These are phyloP conservation scores for Fusarium cicatricum DNA, from an alignment of 2,329 filamentous ascomycete genomes.

Conservation along the genomic window DNA sequence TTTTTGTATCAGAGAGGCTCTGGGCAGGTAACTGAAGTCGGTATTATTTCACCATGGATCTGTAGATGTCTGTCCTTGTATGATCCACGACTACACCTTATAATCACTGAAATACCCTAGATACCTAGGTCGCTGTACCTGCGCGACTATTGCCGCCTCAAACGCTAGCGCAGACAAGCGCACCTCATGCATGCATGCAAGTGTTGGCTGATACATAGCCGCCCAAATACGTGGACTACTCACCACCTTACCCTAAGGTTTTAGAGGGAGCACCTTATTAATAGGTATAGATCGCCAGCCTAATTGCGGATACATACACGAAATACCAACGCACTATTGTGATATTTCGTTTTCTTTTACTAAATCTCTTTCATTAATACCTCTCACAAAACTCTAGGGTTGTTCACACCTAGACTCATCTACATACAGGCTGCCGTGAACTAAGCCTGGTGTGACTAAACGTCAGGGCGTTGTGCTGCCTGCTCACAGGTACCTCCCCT, in stretches of 20 bases:
- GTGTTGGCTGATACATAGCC: too few relatives aligned
- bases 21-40: too few relatives aligned
- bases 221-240: too few relatives aligned
- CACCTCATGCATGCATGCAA: constrained; percentile 2
- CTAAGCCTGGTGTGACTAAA: background rate
- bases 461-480: background rate
- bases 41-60: too few relatives aligned
- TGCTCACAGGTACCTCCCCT: background rate
- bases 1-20: too few relatives aligned
- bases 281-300: background rate
- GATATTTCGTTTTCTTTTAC: background rate
- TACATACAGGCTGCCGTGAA: too few relatives aligned
- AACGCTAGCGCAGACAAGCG: background rate
- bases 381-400: too few relatives aligned
- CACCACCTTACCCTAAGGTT: constrained; percentile 2
- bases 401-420: too few relatives aligned
- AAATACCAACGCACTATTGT: background rate
- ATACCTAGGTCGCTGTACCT: too few relatives aligned
- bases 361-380: too few relatives aligned
- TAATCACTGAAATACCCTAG: background rate
- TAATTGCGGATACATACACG: background rate
- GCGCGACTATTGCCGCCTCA: background rate
- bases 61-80: too few relatives aligned
- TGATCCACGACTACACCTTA: background rate
- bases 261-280: background rate